Base-by-base conservation (phyloP, 768 basidiomycete species). In the Suillus spraguei region DNA sequence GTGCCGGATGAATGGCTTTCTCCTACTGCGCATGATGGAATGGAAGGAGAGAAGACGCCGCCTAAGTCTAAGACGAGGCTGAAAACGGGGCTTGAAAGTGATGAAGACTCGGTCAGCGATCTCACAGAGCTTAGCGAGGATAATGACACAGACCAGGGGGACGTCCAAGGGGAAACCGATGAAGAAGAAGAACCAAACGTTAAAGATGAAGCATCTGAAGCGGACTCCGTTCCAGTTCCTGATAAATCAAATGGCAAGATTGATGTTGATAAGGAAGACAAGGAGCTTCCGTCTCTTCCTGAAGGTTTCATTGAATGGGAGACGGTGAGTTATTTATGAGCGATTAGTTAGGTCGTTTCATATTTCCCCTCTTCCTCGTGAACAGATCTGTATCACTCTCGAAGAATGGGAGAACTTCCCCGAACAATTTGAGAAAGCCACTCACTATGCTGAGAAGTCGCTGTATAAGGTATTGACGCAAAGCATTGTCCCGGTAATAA, bases 231-330 rank as follows among this genome's bases (percentile, higher is more conserved):
- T 6, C 56, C 56, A 10, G 24, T 17, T 10, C 38, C 55, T 5
- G 24, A 41, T 41, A 58, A 58, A 58, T 7, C 55, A 4, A 54
- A 64, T 11, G 53, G 56, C 44, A 52, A 42, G 41, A 32, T 36
- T 16, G 22, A 20, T 41, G n/a, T 24, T 17, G 59, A 24, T 38
- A 66, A 66, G 42, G 67, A 62, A 39, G 63, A 50, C 8, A 39
- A 60, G 6, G 61, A 59, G 46, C 10, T 24, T 33, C 59, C 64
- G 11, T 70, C 68, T n/a, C 60, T 76, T 24, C 83, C 82, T 5
- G 78, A 79, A 2, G 83, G 83, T 55, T 92, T 92, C 68, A 74
- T 93, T 46, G 95, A 97, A 75, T 98, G 96, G 95, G 93, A 97
- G 79, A 91, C 91, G 69, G 95, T 94, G 64, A 69, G 87, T 79